These are phyloP conservation scores for Triadica sebifera DNA, from an alignment of 345 rosid species.

Conservation along the genomic window DNA sequence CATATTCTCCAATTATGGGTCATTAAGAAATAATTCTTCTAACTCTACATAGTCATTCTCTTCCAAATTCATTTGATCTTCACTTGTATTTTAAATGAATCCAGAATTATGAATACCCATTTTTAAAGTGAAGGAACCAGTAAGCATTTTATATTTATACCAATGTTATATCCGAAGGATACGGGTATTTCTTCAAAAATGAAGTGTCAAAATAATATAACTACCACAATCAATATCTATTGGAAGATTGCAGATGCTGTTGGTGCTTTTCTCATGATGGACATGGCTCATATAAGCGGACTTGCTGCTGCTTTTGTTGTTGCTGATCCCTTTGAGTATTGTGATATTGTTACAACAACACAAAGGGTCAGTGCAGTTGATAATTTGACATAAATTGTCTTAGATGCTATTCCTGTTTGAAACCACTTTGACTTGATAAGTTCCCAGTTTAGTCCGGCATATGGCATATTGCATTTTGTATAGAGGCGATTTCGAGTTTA, in stretches of 20 bases:
- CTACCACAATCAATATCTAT: slow-evolving; percentile 22
- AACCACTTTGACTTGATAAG: not conserved
- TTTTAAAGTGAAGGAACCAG: too few relatives aligned
- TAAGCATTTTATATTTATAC: too few relatives aligned
- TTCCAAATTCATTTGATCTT: too few relatives aligned
- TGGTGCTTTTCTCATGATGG: slow-evolving; percentile 97
- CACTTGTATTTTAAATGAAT: too few relatives aligned
- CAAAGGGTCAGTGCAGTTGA: slow-evolving; percentile 57
- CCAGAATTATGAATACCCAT: too few relatives aligned
- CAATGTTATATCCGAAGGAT: too few relatives aligned
- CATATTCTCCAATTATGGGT: too few relatives aligned
- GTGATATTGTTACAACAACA: slow-evolving; percentile 92
- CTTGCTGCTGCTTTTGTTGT: slow-evolving; percentile 92
- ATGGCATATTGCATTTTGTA: not conserved
- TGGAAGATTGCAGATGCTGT: slow-evolving; percentile 83
- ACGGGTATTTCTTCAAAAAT: too few relatives aligned
- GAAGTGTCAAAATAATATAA: too few relatives aligned
- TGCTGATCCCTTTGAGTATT: slow-evolving; percentile 78
- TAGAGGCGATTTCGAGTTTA: slow-evolving; percentile 1
- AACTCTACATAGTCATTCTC: too few relatives aligned
- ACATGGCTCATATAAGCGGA: slow-evolving; percentile 97
- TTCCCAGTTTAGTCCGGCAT: not conserved
- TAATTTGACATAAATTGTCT: not conserved
- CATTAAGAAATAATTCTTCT: too few relatives aligned
- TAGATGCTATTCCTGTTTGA: not conserved